Evolutionary conservation across 2,329 filamentous ascomycete genomes (phyloP).

Genomic region (Fusarium pseudoanthophilum): DNA sequence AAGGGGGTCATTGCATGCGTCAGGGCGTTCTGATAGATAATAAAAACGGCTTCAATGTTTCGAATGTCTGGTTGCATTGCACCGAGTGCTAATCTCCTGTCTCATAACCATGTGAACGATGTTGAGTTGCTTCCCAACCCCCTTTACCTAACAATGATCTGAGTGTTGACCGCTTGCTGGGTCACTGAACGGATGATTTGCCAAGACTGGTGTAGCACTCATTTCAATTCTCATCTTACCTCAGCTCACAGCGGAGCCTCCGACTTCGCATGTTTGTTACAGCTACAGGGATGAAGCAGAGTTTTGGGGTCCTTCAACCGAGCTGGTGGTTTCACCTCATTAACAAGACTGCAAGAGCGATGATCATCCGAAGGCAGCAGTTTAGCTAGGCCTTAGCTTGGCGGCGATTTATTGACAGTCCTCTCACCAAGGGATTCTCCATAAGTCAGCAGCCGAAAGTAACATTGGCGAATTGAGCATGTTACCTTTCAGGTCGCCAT

Average conservation of each 20-base stretch:
- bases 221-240: constrained; percentile 19
- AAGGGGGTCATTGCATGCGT: constrained; percentile 41
- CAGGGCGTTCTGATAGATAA: constrained; percentile 46
- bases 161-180: constrained; percentile 2
- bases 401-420: constrained; percentile 9
- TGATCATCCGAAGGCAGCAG: constrained; percentile 31
- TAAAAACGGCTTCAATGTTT: constrained; percentile 39
- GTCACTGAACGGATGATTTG: constrained; percentile 19
- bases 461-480: constrained; percentile 27
- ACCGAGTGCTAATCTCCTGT: constrained; percentile 9
- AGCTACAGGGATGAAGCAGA: constrained; percentile 21
- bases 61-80: background rate
- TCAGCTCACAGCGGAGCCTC: constrained; percentile 23
- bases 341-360: constrained; percentile 3
- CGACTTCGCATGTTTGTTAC: constrained; percentile 11
- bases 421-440: constrained; percentile 21
- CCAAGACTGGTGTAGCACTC: constrained; percentile 29
- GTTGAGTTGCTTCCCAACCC: constrained; percentile 6
- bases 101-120: constrained; percentile 7
- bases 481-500: constrained; percentile 22
- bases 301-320: constrained; percentile 24
- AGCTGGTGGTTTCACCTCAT: constrained; percentile 36
- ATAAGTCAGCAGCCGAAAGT: constrained; percentile 29
- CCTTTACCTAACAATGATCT: constrained; percentile 13
- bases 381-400: constrained; percentile 7